These are phyloP conservation scores for Neurospora sp. DNA, from an alignment of 495 filamentous ascomycete genomes.

Conservation along the genomic window DNA sequence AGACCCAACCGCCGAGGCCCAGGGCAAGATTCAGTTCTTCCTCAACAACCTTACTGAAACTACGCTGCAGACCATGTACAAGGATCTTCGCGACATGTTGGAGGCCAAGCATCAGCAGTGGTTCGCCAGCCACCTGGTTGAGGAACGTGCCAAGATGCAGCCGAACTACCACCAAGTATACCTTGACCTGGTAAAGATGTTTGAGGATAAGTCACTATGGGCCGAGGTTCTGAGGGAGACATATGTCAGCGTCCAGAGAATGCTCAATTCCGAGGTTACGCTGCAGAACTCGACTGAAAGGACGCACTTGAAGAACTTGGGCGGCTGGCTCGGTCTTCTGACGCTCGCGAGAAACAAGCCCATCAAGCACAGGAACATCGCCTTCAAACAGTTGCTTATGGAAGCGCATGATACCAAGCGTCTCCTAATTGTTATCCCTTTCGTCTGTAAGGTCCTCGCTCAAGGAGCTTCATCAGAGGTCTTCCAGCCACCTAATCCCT, in stretches of 20 bases:
- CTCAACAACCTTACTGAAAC: constrained; percentile 90
- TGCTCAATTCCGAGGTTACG: constrained; percentile 82
- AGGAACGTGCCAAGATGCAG: constrained; percentile 90
- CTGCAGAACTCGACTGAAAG: constrained; percentile 71
- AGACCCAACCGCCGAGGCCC: constrained; percentile 72
- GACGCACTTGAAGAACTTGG: constrained; percentile 82
- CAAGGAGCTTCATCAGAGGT: constrained; percentile 78
- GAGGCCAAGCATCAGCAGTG: constrained; percentile 79
- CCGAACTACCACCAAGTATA: constrained; percentile 93
- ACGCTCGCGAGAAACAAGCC: constrained; percentile 92
- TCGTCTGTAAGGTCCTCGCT: constrained; percentile 87
- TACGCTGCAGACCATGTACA: constrained; percentile 73
- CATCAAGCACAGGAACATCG: constrained; percentile 92
- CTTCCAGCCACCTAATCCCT: constrained; percentile 91
- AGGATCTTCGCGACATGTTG: constrained; percentile 66
- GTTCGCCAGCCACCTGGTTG: constrained; percentile 94
- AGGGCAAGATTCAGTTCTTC: constrained; percentile 90
- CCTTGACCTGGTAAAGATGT: constrained; percentile 75
- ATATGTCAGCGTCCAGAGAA: constrained; percentile 69
- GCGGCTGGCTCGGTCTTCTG: constrained; percentile 83
- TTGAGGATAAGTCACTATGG: constrained; percentile 70
- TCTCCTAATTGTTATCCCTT: constrained; percentile 84
- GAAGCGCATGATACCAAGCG: constrained; percentile 88
- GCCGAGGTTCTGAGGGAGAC: constrained; percentile 87
- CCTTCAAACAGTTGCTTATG: constrained; percentile 87